Base-by-base conservation (phyloP, 2,329 filamentous ascomycete genomes). In the Ascochyta fabae region DNA sequence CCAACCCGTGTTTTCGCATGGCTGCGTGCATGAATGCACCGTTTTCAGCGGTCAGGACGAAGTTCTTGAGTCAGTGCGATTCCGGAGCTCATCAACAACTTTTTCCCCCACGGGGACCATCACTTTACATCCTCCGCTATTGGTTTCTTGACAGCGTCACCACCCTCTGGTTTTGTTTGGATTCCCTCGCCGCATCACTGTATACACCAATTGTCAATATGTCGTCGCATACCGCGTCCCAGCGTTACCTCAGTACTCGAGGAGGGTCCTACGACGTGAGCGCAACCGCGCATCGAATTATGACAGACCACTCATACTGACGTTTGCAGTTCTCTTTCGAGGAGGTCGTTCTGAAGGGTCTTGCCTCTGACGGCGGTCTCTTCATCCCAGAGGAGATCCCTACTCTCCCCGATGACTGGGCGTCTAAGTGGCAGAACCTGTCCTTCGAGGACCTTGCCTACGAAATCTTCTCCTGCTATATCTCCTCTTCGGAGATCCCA, bases 351-450 rank as follows among this genome's bases (percentile, higher is more conserved):
- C 83, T 96, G 62, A 96, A 96, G 77, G 92, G 92, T 40, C 86
- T 96, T 53, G 92, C 92, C 55, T 82, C 85, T 41, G 93, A 97
- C 71, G 91, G 92, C 55, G 93, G 93, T 48, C 87, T 96, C 26
- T 96, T 94, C 80, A 89, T 96, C 60, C 93, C 93, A 38, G 88
- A 96, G 73, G 83, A 89, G 62, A 89, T 96, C 59, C 92, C 92
- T 45, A 75, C 80, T 4, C 75, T 88, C 51, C 85, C 85, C 52
- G 70, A 71, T 53, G 80, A 87, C 72, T 90, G 88, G 87, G 79
- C 88, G 68, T 83, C 82, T 33, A 77, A 78, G 70, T 96, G 93
- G 93, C 84, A 87, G 68, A 84, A 92, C 70, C 84, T 92, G 60
- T 87, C 88, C 39, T 96, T 93, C 78, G 79, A 88, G 69, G 89